Base-by-base conservation (phyloP, 768 basidiomycete genomes). In the Mycena galopus region DNA sequence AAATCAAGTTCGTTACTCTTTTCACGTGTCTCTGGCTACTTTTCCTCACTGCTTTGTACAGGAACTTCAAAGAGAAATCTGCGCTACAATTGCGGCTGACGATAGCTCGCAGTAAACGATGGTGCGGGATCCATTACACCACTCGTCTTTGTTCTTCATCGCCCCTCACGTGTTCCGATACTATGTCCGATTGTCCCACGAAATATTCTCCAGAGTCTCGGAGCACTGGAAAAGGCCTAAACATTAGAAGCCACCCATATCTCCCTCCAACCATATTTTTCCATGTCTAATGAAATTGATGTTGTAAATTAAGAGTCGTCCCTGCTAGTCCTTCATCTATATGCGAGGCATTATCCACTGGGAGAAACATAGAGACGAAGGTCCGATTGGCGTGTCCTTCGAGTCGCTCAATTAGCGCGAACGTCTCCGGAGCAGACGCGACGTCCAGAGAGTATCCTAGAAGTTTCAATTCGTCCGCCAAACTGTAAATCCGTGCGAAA, bases 1-100 rank as follows among this genome's bases (percentile, higher is more conserved):
- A 32, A 84, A 87, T 72, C 88, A 30, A 16, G 72, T 73, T 21
- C 7, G 61, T 59, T 32, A 21, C 21, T 7, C 2, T 56, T 50
- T 42, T 19, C n/a, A n/a, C n/a, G 2, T 56, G 8, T 17, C n/a
- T 37, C 4, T 51, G 42, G 23, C 7, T 0, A 3, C 16, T 9
- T 21, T 16, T 53, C 6, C 33, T 55, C 25, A 60, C 42, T 10
- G 7, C 30, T 29, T 53, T 21, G 16, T 61, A 8, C 39, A 73
- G 72, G 63, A 68, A 27, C 69, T 73, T 27, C 62, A 73, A 65
- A 42, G 60, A 16, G 63, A 69, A 55, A 29, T 73, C 17, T 63
- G 63, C 2, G 23, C 25, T 21, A 23, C 17, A 3, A 25, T 67
- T 23, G 39, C 37, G 21, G 59, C n/a, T n/a, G n/a, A n/a, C n/a